These are phyloP conservation scores for Periconia digitata DNA, from an alignment of 2,329 filamentous ascomycete species.

Conservation along the genomic window DNA sequence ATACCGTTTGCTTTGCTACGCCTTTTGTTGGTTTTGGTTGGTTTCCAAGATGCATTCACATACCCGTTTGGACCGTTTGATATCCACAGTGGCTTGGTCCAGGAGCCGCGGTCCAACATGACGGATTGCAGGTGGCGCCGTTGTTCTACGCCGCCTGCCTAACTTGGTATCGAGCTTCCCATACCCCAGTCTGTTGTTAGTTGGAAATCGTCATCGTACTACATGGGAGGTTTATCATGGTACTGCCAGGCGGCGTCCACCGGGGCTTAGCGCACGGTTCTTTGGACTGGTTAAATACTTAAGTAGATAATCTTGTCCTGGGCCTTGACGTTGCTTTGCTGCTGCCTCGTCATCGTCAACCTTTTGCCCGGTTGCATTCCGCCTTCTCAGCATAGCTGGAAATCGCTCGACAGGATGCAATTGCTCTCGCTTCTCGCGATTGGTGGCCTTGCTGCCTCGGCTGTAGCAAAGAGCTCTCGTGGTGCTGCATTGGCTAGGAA, in stretches of 20 bases:
- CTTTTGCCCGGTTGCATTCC: too few species aligned
- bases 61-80: too few species aligned
- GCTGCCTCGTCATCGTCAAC: background rate
- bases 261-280: background rate
- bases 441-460: conserved; percentile 27
- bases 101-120: conserved; percentile 4
- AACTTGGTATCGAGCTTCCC: conserved; percentile 15
- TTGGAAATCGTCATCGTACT: background rate
- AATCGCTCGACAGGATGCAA: conserved; percentile 25
- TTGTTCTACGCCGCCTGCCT: conserved; percentile 18
- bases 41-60: too few species aligned
- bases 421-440: conserved; percentile 35
- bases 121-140: background rate
- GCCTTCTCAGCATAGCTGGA: background rate
- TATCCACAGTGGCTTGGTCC: too few species aligned
- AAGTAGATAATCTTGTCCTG: conserved; percentile 7
- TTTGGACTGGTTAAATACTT: conserved; percentile 12
- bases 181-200: conserved; percentile 10
- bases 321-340: conserved; percentile 1
- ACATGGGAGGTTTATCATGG: background rate
- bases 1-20: background rate
- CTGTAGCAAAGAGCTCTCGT: conserved; percentile 30
- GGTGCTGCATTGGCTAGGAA: conserved; percentile 30
- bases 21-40: background rate
- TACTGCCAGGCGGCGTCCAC: background rate